Conservation (phyloP, 1,139 yeast species). For the Insectozyma bohioensis region DNA sequence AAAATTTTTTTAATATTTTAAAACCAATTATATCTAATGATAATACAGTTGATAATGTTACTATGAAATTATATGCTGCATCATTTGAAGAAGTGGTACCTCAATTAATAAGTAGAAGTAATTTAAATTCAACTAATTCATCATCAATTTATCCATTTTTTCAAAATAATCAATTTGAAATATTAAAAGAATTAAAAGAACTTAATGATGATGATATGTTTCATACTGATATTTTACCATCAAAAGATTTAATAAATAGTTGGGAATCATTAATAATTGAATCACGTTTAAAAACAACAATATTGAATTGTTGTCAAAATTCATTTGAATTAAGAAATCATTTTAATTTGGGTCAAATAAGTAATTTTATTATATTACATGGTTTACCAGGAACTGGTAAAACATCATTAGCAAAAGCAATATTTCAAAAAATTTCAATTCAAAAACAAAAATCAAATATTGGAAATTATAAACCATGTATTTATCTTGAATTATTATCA, state of each 20-base stretch:
- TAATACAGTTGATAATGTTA: too few relatives aligned
- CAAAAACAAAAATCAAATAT: conserved; percentile 5
- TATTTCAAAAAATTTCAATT: conserved; percentile 32
- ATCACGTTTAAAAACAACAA: conserved; percentile 19
- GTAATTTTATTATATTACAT: conserved; percentile 21
- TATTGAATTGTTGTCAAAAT: conserved; percentile 20
- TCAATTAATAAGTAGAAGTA: too few relatives aligned
- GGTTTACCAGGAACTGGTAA: conserved; percentile 25
- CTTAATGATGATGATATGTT: conserved; percentile 1
- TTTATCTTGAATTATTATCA: conserved; percentile 33
- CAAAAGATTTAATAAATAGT: conserved; percentile 18
- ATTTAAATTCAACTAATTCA: too few relatives aligned
- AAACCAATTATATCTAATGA: too few relatives aligned
- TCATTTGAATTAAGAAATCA: background rate
- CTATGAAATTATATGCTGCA: background rate
- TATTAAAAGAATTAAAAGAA: too few relatives aligned
- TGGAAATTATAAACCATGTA: conserved; percentile 10
- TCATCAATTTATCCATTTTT: too few relatives aligned
- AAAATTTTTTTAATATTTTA: too few relatives aligned
- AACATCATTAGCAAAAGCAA: conserved; percentile 46
- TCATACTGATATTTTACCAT: conserved; percentile 19
- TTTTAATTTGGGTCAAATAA: background rate
- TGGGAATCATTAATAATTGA: conserved; percentile 31
- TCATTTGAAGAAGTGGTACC: too few relatives aligned
- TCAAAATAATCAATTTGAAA: too few relatives aligned